A percentile compares a stretch with the other conserved stretches of the same genome.
These are phyloP conservation scores for Thielaviopsis euricoi DNA, from an alignment of 2,329 filamentous ascomycete genomes.

Conservation along the genomic window DNA sequence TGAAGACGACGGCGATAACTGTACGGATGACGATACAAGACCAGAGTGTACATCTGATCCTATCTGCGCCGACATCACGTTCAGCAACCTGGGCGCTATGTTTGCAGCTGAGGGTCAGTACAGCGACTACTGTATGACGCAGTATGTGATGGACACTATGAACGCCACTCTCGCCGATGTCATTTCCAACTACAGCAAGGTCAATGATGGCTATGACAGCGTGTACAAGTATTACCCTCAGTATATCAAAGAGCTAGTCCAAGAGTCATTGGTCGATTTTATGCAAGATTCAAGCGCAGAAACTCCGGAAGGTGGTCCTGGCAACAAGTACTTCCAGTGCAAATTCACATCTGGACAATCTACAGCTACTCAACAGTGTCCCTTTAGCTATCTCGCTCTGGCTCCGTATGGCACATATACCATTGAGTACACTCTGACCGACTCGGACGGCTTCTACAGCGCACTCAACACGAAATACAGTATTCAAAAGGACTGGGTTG, in stretches of 20 bases:
- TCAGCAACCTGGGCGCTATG: background rate
- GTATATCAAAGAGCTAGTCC: background rate
- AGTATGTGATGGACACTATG: background rate
- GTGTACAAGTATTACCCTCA: background rate
- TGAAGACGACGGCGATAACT: background rate
- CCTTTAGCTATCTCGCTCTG: background rate
- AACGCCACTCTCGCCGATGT: background rate
- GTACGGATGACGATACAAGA: background rate
- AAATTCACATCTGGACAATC: background rate
- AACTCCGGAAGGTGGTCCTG: background rate
- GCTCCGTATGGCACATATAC: background rate
- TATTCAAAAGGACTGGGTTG: background rate
- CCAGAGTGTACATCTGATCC: background rate
- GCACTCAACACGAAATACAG: background rate
- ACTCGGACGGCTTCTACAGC: background rate
- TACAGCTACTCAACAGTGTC: background rate
- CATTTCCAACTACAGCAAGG: background rate
- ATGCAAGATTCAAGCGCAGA: background rate
- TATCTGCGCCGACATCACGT: background rate
- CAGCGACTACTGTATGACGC: background rate
- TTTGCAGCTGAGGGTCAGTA: background rate
- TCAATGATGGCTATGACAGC: background rate
- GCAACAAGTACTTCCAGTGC: background rate
- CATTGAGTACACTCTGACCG: background rate
- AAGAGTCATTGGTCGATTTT: background rate